Conservation (phyloP, 2,329 filamentous ascomycete species). For the Phaeosphaeria sp. region DNA sequence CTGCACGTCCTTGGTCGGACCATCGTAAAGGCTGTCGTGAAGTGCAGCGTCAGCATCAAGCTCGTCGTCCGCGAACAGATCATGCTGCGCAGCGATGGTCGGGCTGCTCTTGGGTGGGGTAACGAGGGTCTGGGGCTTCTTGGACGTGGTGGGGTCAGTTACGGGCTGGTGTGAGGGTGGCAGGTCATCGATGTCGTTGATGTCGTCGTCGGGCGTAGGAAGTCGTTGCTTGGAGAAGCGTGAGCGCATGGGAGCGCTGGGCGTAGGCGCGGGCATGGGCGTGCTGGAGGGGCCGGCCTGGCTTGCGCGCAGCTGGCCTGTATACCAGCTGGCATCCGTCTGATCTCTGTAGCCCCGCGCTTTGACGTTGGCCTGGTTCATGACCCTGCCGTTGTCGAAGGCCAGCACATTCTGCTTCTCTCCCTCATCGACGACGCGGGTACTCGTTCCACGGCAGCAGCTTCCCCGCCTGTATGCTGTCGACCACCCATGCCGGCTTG, state of each 20-base stretch:
- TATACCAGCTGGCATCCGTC: slow-evolving; percentile 83
- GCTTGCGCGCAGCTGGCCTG: slow-evolving; percentile 65
- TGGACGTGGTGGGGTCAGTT: slow-evolving; percentile 29
- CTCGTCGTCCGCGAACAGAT: slow-evolving; percentile 7
- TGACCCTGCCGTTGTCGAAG: slow-evolving; percentile 67
- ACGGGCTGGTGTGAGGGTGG: slow-evolving; percentile 44
- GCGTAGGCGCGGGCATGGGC: slow-evolving; percentile 31
- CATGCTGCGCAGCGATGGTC: slow-evolving; percentile 15
- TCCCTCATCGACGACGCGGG: slow-evolving; percentile 82
- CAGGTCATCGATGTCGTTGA: slow-evolving; percentile 33
- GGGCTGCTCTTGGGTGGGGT: slow-evolving; percentile 43
- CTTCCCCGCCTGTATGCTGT: slow-evolving; percentile 82
- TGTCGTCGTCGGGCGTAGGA: slow-evolving; percentile 33
- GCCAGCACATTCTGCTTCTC: slow-evolving; percentile 78
- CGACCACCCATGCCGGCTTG: slow-evolving; percentile 91
- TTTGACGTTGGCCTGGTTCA: slow-evolving; percentile 69
- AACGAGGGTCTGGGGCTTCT: slow-evolving; percentile 19
- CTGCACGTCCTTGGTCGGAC: not conserved
- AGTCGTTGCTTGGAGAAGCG: slow-evolving; percentile 32
- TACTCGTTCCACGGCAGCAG: slow-evolving; percentile 87
- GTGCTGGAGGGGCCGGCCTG: slow-evolving; percentile 36
- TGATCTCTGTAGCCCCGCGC: slow-evolving; percentile 78
- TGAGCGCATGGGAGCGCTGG: slow-evolving; percentile 25
- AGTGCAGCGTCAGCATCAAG: slow-evolving; percentile 14
- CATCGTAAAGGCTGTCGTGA: slow-evolving; percentile 32